Base-by-base conservation (phyloP, 129 eudicot species). In the Flaveria brownii region DNA sequence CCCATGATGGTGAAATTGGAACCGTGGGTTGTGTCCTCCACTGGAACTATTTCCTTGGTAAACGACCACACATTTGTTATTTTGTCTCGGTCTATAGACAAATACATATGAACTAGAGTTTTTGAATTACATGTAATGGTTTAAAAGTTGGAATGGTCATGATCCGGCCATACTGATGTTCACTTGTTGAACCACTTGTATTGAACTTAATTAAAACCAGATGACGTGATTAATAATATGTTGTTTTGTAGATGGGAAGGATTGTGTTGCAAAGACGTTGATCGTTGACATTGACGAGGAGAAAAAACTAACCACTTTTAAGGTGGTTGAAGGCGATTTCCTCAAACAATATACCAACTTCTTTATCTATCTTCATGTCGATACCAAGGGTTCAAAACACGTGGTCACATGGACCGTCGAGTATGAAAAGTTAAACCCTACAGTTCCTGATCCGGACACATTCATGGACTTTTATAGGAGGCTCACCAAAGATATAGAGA, bases 21-120 rank as follows among this genome's bases (percentile, higher is more conserved):
- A 79, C 60, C 13, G 80, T 60, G 9, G 89, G 89, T 23, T 79
- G 65, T 20, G 46, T 74, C 52, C 72, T 82, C 64, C n/a, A 4
- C 42, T 85, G 86, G 89, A 68, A 75, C 64, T 82, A 85, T 50
- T 36, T 82, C 30, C 84, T 41, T 25, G 88, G 88, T 85, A 82
- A 72, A 20, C 22, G 22, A 2, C 39, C 23, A 55, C 62, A 3
- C 36, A 4, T 30, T 0, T 30, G 36, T 30, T 30, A 30, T 30
- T 30, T 30, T 30, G 36, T 3, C 36, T 30, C 36, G 4, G 36
- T 30, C 36, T 30, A 30, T 43, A 43, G 2, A 43, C 2, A 41
- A 4, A 41, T 8, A 8, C 12, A 43, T 43, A 45, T 45, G 13
- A 8, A 45, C 50, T 45, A 45, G 6, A 45, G 50, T 45, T 73